Percentiles rank a stretch among this genome's conserved stretches.
phyloP scores from a whole-genome alignment of 23 red algal species.

The Cyanidiococcus yangmingshanensis region DNA sequence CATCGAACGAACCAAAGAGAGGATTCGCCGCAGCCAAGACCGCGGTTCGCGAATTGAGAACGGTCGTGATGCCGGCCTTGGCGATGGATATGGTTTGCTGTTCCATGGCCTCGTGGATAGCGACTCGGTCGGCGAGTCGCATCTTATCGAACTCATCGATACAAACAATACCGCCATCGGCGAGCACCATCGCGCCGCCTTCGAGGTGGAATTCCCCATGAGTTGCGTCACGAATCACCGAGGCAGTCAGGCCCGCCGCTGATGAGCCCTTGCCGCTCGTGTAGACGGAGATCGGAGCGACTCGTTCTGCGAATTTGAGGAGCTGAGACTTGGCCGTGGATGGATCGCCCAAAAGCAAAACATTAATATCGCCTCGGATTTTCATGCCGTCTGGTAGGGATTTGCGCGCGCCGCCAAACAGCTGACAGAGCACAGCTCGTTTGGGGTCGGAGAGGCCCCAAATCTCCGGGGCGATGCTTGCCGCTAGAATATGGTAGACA shows the following conservation, averaged over 20 bases:
- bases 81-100: slow-evolving; percentile 99
- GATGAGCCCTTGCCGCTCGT: slow-evolving; percentile 98
- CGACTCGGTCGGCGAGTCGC: slow-evolving; percentile 81
- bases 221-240: slow-evolving; percentile 67
- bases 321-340: slow-evolving; percentile 94
- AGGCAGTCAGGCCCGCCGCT: slow-evolving; percentile 89
- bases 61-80: slow-evolving; percentile 97
- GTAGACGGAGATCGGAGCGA: slow-evolving; percentile 79
- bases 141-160: slow-evolving; percentile 99
- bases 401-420: slow-evolving; percentile 71
- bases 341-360: slow-evolving; percentile 96
- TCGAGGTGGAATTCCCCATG: slow-evolving; percentile 93
- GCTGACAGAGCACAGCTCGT: slow-evolving; percentile 64
- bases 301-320: slow-evolving; percentile 71
- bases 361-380: slow-evolving; percentile 79
- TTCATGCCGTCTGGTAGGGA: slow-evolving; percentile 79
- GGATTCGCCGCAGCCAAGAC: slow-evolving; percentile 95
- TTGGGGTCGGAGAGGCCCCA: slow-evolving; percentile 88
- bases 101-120: slow-evolving; percentile 97
- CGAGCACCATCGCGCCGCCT: slow-evolving; percentile 86
- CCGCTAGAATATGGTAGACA: slow-evolving; percentile 60
- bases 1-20: slow-evolving; percentile 87
- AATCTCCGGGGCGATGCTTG: slow-evolving; percentile 90
- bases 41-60: slow-evolving; percentile 82
- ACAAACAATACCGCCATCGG: slow-evolving; percentile 85